Evolutionary conservation across 2,329 filamentous ascomycete species (phyloP).

Genomic region (Didymella keratinophila): DNA sequence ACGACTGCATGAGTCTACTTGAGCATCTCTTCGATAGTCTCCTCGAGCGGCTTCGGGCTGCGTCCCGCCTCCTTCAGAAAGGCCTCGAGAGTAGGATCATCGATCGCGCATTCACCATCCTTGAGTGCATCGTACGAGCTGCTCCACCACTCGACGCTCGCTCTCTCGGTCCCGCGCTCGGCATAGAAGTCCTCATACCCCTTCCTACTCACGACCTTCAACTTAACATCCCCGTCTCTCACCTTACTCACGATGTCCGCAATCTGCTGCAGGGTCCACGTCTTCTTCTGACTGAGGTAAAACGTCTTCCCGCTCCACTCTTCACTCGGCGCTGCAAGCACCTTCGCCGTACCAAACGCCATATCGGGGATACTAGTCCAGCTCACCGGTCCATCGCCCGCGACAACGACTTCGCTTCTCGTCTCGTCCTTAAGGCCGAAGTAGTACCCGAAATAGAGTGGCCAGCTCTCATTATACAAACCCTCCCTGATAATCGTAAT

Average conservation of each 20-base stretch:
- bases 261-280: conserved; percentile 40
- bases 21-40: conserved; percentile 55
- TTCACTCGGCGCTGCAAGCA: conserved; percentile 45
- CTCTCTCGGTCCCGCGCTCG: conserved; percentile 46
- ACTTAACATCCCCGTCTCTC: conserved; percentile 38
- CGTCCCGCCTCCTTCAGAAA: conserved; percentile 48
- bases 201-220: conserved; percentile 50
- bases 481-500: conserved; percentile 56
- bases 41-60: conserved; percentile 49
- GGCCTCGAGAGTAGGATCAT: conserved; percentile 52
- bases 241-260: conserved; percentile 40
- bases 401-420: conserved; percentile 50
- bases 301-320: conserved; percentile 50
- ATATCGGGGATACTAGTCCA: conserved; percentile 57
- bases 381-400: conserved; percentile 53
- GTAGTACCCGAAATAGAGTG: conserved; percentile 57
- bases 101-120: conserved; percentile 54
- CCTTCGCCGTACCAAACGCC: conserved; percentile 53
- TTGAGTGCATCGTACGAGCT: conserved; percentile 55
- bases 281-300: conserved; percentile 48
- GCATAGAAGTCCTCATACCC: conserved; percentile 54
- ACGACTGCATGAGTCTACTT: conserved; percentile 5
- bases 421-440: conserved; percentile 45
- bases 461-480: conserved; percentile 58
- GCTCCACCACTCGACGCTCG: conserved; percentile 57